Conservation (phyloP, 164 flowering plant species). For the Berberis thunbergii region DNA sequence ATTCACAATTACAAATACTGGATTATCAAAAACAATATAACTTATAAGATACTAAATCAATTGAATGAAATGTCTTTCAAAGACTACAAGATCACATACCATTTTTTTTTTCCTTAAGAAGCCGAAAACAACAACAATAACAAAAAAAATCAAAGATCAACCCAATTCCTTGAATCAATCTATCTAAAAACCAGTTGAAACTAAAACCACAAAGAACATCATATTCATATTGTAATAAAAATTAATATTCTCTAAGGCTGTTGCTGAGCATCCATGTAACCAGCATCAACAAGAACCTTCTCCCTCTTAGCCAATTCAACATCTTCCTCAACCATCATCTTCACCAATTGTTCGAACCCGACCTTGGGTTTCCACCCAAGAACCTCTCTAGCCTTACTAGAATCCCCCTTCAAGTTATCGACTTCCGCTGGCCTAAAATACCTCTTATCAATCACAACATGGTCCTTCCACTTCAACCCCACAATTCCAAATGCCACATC, state of each 20-base stretch:
- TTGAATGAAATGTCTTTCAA: not conserved
- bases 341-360: conserved; percentile 83
- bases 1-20: too few species aligned
- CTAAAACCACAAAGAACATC: not conserved
- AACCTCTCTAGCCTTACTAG: conserved; percentile 68
- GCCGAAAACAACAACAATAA: not conserved
- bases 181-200: not conserved
- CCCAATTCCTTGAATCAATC: not conserved
- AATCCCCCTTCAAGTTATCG: conserved; percentile 84
- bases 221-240: too few species aligned
- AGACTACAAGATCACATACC: not conserved
- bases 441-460: conserved; percentile 84
- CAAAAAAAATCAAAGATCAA: not conserved
- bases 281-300: conserved; percentile 97
- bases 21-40: too few species aligned
- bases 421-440: conserved; percentile 94
- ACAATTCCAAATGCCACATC: conserved; percentile 13
- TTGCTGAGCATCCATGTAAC: conserved; percentile 52
- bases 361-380: conserved; percentile 90
- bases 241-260: conserved; percentile 4
- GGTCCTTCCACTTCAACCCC: conserved; percentile 82
- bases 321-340: conserved; percentile 97
- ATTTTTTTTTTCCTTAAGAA: not conserved
- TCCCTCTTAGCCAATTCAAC: conserved; percentile 84
- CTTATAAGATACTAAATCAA: not conserved